Evolutionary conservation across 177 flowering plant species (phyloP).

Genomic region (Vitis hybrid): DNA sequence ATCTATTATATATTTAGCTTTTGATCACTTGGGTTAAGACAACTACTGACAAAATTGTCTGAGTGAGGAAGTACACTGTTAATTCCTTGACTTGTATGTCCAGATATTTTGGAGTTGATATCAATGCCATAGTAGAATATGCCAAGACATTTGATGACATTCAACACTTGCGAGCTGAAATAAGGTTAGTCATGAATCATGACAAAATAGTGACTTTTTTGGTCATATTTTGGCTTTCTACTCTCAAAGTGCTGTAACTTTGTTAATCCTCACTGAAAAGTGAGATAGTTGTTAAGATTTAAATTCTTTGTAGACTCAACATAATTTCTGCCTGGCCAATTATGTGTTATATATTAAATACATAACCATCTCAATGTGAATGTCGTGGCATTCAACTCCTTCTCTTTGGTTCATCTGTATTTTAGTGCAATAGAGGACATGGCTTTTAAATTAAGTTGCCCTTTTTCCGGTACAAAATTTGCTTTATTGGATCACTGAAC

Average conservation of each 20-base stretch:
- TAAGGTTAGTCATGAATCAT: conserved; percentile 52
- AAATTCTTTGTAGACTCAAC: too few species aligned
- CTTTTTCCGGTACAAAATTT: too few species aligned
- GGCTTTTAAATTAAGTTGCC: too few species aligned
- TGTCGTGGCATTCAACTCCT: too few species aligned
- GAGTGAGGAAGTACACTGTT: not conserved
- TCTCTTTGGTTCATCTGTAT: too few species aligned
- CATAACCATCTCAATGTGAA: not conserved
- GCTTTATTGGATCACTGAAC: too few species aligned
- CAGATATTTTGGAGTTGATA: conserved; percentile 90
- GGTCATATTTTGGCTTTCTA: not conserved
- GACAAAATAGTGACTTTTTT: not conserved
- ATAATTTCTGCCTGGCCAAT: not conserved
- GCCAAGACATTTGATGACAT: conserved; percentile 65
- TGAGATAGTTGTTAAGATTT: not conserved
- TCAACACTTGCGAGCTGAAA: conserved; percentile 84
- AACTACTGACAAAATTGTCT: not conserved
- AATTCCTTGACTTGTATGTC: conserved; percentile 36
- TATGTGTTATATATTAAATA: not conserved
- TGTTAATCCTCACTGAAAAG: not conserved
- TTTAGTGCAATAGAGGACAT: too few species aligned
- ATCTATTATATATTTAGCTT: not conserved
- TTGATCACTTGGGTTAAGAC: not conserved
- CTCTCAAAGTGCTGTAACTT: not conserved
- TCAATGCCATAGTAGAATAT: conserved; percentile 67